Evolutionary conservation across 352 stramenopile species (phyloP).

Genomic region (Halophytophthora batemanensis): DNA sequence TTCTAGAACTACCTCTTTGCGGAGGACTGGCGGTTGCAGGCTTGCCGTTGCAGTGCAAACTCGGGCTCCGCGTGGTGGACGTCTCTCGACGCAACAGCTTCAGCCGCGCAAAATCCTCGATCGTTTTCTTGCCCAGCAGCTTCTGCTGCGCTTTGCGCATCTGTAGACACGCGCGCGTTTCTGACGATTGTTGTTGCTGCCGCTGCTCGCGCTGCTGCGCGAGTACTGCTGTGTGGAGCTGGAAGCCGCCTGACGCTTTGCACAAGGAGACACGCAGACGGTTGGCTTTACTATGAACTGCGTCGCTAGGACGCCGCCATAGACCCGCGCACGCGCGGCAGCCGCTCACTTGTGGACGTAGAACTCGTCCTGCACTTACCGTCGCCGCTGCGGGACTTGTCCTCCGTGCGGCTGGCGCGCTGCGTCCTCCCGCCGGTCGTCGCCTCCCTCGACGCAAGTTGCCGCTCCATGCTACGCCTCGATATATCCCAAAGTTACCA

Average conservation of each 20-base stretch:
- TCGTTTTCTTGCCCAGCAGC: constrained; percentile 48
- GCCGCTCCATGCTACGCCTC: too few species aligned
- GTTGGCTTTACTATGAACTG: too few species aligned
- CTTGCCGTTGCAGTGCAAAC: constrained; percentile 46
- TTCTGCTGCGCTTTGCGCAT: constrained; percentile 35
- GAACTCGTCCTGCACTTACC: too few species aligned
- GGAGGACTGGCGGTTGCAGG: neutral
- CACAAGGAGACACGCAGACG: neutral
- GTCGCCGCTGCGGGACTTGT: too few species aligned
- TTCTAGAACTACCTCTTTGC: too few species aligned
- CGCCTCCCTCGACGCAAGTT: too few species aligned
- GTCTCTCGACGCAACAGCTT: constrained; percentile 41
- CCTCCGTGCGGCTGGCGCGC: too few species aligned
- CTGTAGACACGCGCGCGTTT: constrained; percentile 27
- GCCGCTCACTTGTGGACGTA: too few species aligned
- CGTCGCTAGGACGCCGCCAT: too few species aligned
- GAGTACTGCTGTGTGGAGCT: constrained; percentile 22
- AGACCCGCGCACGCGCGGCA: too few species aligned
- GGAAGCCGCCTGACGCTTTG: constrained; percentile 12
- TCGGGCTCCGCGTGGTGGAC: constrained; percentile 25
- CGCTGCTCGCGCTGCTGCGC: constrained; percentile 17
- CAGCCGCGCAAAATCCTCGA: constrained; percentile 43
- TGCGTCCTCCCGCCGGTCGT: too few species aligned
- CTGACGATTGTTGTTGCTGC: constrained; percentile 5
- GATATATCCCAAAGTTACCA: too few species aligned